phyloP scores from a whole-genome alignment of 768 basidiomycete species.

The Suillus subluteus region DNA sequence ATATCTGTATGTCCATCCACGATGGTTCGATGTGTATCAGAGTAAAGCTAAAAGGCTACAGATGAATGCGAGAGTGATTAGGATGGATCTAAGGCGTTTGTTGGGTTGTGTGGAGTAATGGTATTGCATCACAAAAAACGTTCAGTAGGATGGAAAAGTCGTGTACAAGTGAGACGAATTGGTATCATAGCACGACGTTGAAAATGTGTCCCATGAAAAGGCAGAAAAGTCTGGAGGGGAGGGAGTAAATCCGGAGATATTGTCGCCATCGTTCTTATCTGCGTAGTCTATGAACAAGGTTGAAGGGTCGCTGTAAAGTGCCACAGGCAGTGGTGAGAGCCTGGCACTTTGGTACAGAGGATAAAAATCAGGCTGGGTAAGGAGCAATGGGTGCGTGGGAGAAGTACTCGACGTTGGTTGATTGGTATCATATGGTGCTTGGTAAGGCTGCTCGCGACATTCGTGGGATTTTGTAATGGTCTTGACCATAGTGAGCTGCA shows the following conservation, averaged over 20 bases:
- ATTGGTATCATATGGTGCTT: background rate
- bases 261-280: background rate
- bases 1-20: background rate
- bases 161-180: constrained; percentile 4
- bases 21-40: constrained; percentile 2
- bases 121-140: constrained; percentile 13
- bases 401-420: background rate
- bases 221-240: constrained; percentile 21
- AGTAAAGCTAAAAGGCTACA: constrained; percentile 25
- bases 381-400: background rate
- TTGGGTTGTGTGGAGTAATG: constrained; percentile 32
- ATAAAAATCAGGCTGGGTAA: constrained; percentile 4
- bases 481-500: background rate
- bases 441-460: constrained; percentile 1
- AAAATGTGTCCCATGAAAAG: constrained; percentile 24
- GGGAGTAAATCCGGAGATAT: background rate
- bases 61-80: constrained; percentile 13
- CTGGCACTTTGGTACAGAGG: background rate
- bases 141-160: constrained; percentile 5
- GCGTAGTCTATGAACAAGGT: constrained; percentile 5
- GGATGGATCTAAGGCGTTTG: constrained; percentile 20
- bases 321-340: constrained; percentile 1
- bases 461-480: background rate
- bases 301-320: constrained; percentile 1
- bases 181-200: background rate